Conservation (phyloP, 208 protist species). For the Leishmania major region DNA sequence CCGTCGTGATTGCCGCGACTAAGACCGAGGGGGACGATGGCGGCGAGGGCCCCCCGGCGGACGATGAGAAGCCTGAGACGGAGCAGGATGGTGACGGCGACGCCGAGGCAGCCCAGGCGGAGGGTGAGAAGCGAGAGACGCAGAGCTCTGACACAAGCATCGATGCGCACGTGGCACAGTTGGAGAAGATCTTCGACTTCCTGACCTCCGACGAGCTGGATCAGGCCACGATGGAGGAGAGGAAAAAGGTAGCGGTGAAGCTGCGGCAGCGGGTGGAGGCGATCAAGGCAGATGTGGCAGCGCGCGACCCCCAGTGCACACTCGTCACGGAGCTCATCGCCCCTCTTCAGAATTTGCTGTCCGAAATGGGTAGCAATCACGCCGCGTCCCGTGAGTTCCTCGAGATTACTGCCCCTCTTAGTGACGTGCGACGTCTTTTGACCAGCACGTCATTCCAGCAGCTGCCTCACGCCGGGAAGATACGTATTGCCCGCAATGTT, state of each 20-base stretch:
- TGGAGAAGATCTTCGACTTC: slow-evolving; percentile 41
- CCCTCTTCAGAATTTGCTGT: slow-evolving; percentile 54
- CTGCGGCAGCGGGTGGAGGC: slow-evolving; percentile 32
- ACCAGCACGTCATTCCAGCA: slow-evolving; percentile 40
- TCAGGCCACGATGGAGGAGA: slow-evolving; percentile 29
- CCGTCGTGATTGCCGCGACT: background rate
- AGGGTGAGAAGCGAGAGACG: background rate
- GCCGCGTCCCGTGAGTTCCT: slow-evolving; percentile 32
- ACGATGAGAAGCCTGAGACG: background rate
- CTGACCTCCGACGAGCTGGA: slow-evolving; percentile 54
- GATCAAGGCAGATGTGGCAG: slow-evolving; percentile 31
- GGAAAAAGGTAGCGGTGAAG: slow-evolving; percentile 25
- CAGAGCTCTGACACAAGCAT: background rate
- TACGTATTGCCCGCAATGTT: slow-evolving; percentile 29
- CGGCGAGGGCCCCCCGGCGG: background rate
- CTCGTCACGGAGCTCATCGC: slow-evolving; percentile 52
- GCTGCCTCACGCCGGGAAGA: slow-evolving; percentile 28
- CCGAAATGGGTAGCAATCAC: slow-evolving; percentile 23
- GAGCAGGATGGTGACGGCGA: background rate
- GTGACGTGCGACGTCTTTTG: slow-evolving; percentile 46
- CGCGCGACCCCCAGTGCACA: slow-evolving; percentile 3
- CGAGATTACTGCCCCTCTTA: slow-evolving; percentile 39
- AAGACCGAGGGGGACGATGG: background rate
- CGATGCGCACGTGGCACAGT: slow-evolving; percentile 19
- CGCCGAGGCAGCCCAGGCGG: background rate